Conservation (phyloP, 805 yeast species). For the Saturnispora mendoncae region DNA sequence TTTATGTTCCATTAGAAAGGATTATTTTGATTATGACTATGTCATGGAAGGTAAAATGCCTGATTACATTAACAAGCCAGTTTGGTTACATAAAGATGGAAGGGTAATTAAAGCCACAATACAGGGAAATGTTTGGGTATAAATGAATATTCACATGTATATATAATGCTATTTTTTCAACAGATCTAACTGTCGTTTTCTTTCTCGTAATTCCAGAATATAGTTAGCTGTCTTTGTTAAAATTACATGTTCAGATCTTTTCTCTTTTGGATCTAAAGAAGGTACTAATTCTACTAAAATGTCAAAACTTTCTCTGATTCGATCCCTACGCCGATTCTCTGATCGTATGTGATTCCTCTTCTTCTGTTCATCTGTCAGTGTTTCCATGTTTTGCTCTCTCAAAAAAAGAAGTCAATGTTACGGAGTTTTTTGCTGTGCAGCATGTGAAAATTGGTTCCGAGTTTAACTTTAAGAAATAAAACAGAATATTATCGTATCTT, state of each 20-base stretch:
- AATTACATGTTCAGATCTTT: constrained; percentile 72
- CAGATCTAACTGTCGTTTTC: constrained; percentile 11
- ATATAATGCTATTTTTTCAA: neutral
- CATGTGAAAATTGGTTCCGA: neutral
- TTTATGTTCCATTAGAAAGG: constrained; percentile 46
- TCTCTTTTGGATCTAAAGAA: constrained; percentile 54
- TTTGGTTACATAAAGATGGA: constrained; percentile 4
- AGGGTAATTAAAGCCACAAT: constrained; percentile 4
- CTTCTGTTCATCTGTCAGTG: constrained; percentile 26
- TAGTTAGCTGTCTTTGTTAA: constrained; percentile 49
- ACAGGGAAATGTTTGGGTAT: constrained; percentile 10
- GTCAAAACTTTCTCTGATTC: constrained; percentile 77
- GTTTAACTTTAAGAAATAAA: too few species aligned
- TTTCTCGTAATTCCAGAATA: constrained; percentile 33
- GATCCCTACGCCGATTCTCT: constrained; percentile 80
- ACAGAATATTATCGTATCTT: too few species aligned
- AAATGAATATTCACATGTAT: neutral
- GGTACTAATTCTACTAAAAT: constrained; percentile 71
- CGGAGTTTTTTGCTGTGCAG: neutral
- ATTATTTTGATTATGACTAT: constrained; percentile 25
- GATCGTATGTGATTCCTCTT: constrained; percentile 34
- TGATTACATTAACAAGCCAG: neutral
- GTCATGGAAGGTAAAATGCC: neutral
- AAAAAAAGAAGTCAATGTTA: neutral
- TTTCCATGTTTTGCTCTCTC: neutral